Evolutionary conservation across 1,284 basidiomycete genomes (phyloP), one percentile per base, ranked within the genome.

Genomic region (Cutaneotrichosporon cutaneum): DNA sequence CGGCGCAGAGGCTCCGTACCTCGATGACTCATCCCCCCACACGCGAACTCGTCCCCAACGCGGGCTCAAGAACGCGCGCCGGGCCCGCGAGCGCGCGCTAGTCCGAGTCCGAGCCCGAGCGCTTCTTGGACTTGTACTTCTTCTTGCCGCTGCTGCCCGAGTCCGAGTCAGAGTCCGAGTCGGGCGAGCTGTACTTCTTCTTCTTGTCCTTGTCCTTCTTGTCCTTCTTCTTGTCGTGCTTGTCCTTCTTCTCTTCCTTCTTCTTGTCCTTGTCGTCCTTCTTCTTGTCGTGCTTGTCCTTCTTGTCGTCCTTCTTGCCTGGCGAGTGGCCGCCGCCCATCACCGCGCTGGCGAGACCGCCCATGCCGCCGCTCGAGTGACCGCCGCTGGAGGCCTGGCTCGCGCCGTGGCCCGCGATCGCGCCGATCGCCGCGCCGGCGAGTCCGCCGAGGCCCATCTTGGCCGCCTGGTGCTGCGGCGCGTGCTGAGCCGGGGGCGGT

Each of bases 171-270:
- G 21, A 27, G 22, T 22, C 26, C 21, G 22, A 24, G 10, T 16
- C 45, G 22, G 10, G 45, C 21, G 44, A 22, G 26, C 22, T 13
- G 9, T 50, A 22, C 27, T 51, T 30, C 27, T 51, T 32, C 48
- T 50, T 51, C 10, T 51, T 10, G 21, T 51, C 22, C 50, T 51
- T 51, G 50, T 51, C 50, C 50, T 51, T 53, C 33, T 53, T 53
- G 52, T 53, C 7, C 52, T 53, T 53, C 1, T 53, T n/a, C 24
- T 48, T 22, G 22, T 48, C 18, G 22, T 48, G 6, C 6, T 32
- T 9, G 3, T 51, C 18, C 27, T 51, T 32, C 13, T 51, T 9
- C 16, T 51, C 16, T 9, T 51, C 16, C 13, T 51, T 16, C 18
- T 51, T 50, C 48, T 50, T n/a, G 27, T 51, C 14, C 27, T 51